Base-by-base conservation (phyloP, 768 basidiomycete genomes). In the Strobilomyces echinocephalus region DNA sequence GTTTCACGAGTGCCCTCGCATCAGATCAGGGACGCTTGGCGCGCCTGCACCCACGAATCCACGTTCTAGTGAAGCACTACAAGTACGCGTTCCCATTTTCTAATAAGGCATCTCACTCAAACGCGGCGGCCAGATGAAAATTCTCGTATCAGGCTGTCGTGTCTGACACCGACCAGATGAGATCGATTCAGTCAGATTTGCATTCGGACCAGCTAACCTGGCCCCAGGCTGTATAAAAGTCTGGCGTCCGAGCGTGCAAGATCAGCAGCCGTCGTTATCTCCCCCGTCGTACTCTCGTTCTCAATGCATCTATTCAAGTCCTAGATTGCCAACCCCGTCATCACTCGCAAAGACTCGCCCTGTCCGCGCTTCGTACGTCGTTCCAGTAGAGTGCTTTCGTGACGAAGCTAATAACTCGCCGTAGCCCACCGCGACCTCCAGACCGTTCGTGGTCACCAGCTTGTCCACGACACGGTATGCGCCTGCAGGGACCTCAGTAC, bases 391-490 rank as follows among this genome's bases (percentile, higher is more conserved):
- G 46, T 14, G 6, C 20, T 18, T 16, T 24, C 14, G 4, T 34
- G n/a, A 36, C 11, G 33, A 14, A 5, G 15, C 9, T 35, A 7
- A 53, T 18, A 5, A 18, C 5, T 14, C 4, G 11, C 16, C 8
- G 5, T 26, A 53, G 51, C 8, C 10, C 33, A 34, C 26, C 49
- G 21, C 33, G 16, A 40, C 8, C 6, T 15, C 18, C 1, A 57
- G 9, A n/a, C 50, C 54, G 7, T 62, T 63, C 14, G 58, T 60
- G 20, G 58, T 62, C 8, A 18, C 33, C 8, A 41, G 47, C 14
- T 2, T 43, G 1, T 7, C 15, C 10, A 50, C 41, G 31, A 50
- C 35, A 15, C 41, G 41, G 16, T 50, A 50, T 26, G 41, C 34
- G 1, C 33, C 49, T 16, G 24, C 49, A 10, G 35, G n/a, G 11